Percentiles rank a stretch among this genome's conserved stretches.
These are phyloP conservation scores for Prinsepia uniflora DNA, from an alignment of 306 rosid species.

Conservation along the genomic window DNA sequence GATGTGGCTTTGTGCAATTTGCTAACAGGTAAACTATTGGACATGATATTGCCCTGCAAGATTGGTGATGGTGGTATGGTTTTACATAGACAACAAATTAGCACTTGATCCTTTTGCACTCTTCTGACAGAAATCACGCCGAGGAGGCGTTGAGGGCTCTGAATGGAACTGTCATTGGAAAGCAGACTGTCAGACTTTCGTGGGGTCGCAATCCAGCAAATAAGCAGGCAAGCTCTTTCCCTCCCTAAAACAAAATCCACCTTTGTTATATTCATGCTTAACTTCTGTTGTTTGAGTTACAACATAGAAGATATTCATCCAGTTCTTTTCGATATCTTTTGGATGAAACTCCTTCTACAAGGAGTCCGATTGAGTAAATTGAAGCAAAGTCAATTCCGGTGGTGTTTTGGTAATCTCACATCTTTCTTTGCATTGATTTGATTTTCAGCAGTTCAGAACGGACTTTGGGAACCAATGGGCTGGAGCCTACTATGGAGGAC, in stretches of 20 bases:
- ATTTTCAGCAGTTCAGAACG: slow-evolving; percentile 53
- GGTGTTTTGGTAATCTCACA: slow-evolving; percentile 9
- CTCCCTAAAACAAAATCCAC: neutral
- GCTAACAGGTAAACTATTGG: slow-evolving; percentile 58
- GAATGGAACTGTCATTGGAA: slow-evolving; percentile 77
- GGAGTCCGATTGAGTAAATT: too few relatives aligned
- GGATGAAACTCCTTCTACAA: neutral
- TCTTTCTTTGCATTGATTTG: slow-evolving; percentile 18
- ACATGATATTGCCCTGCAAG: slow-evolving; percentile 10
- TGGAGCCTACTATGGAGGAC: slow-evolving; percentile 76
- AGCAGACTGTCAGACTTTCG: slow-evolving; percentile 92
- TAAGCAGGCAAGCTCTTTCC: slow-evolving; percentile 62
- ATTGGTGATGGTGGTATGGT: neutral
- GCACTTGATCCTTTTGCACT: slow-evolving; percentile 22
- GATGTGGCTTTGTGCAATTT: slow-evolving; percentile 97
- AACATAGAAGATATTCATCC: neutral
- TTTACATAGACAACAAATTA: slow-evolving; percentile 1
- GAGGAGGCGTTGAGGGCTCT: slow-evolving; percentile 93
- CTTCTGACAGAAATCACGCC: slow-evolving; percentile 67
- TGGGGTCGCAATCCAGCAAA: slow-evolving; percentile 99
- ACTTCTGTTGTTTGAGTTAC: neutral
- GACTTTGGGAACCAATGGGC: slow-evolving; percentile 72
- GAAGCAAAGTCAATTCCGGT: neutral
- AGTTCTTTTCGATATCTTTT: neutral
- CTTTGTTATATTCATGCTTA: too few relatives aligned